Evolutionary conservation across 768 basidiomycete genomes (phyloP), one percentile per base, ranked within the genome.

Genomic region (Pleurotus giganteus): DNA sequence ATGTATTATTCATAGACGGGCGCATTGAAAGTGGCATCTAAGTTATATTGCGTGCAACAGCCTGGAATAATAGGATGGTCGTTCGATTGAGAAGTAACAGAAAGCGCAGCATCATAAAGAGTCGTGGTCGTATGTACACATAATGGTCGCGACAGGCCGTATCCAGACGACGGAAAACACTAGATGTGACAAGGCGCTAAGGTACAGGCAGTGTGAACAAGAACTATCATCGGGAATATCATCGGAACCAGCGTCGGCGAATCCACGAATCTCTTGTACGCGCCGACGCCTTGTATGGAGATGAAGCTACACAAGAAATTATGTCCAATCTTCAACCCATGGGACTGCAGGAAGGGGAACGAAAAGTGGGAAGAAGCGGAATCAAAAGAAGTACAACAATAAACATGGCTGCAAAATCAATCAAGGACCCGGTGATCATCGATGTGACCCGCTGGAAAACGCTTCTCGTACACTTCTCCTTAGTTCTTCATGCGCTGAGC

Each of bases 401-500:
- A 52, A 57, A 59, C 57, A 39, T 7, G 39, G 19, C 19, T 7
- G 39, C 9, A 41, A 12, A 11, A 17, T 7, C 1, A 37, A 36
- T n/a, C 4, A 7, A 19, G 17, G 5, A 47, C n/a, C 47, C 32
- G 34, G 49, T 19, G 31, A 55, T 70, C 67, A 83, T 57, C 78
- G 79, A 61, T 82, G 80, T 23, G 85, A 84, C 39, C 84, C 80
- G 8, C 83, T 77, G n/a, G 78, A 80, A 57, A 93, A 86, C 6
- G 91, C 91, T 61, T 93, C 91, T 52, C 88, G 77, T 53, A 94
- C 89, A 58, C 91, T 94, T 68, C 84, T 78, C 64, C 89, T 74
- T 53, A 94, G 75, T 68, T 91, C 89, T 57, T 91, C 89, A 54
- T 89, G 86, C 29, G 34, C 45, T 17, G 81, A 84, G 59, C 81